phyloP scores from a whole-genome alignment of 208 protist species.

The Angomonas ambiguus region DNA sequence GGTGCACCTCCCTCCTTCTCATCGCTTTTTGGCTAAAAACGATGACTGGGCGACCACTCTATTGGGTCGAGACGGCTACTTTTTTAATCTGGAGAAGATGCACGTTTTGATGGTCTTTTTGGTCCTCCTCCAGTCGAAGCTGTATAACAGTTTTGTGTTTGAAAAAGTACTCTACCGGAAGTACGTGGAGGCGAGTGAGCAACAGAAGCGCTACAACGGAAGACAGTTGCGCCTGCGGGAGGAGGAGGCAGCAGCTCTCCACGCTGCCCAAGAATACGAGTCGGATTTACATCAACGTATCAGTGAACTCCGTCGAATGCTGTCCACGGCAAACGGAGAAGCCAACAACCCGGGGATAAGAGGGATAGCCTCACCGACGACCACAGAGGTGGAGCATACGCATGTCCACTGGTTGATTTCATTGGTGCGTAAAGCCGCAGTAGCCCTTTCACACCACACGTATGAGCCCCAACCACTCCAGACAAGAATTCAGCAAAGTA shows the following conservation, averaged over 20 bases:
- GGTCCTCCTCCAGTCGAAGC: constrained; percentile 25
- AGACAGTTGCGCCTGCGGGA: neutral
- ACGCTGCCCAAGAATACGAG: constrained; percentile 1
- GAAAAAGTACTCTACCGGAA: constrained; percentile 16
- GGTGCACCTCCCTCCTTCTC: neutral
- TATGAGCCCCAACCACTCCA: neutral
- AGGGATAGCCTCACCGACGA: neutral
- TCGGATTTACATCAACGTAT: neutral
- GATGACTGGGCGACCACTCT: neutral
- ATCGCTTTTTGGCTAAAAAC: neutral
- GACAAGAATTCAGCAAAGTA: too few relatives aligned
- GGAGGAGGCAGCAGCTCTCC: neutral
- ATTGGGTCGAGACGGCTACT: neutral
- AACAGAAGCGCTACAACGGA: constrained; percentile 13
- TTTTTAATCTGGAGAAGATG: constrained; percentile 7
- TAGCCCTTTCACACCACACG: neutral
- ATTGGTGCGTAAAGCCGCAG: too few relatives aligned
- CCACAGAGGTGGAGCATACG: too few relatives aligned
- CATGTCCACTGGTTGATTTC: too few relatives aligned
- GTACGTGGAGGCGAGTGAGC: constrained; percentile 4
- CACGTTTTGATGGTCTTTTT: constrained; percentile 24
- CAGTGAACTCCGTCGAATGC: neutral
- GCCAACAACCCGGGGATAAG: neutral
- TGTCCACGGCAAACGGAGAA: neutral
- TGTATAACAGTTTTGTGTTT: constrained; percentile 32